phyloP scores from a whole-genome alignment of 345 rosid species.

The Linum tenue region DNA sequence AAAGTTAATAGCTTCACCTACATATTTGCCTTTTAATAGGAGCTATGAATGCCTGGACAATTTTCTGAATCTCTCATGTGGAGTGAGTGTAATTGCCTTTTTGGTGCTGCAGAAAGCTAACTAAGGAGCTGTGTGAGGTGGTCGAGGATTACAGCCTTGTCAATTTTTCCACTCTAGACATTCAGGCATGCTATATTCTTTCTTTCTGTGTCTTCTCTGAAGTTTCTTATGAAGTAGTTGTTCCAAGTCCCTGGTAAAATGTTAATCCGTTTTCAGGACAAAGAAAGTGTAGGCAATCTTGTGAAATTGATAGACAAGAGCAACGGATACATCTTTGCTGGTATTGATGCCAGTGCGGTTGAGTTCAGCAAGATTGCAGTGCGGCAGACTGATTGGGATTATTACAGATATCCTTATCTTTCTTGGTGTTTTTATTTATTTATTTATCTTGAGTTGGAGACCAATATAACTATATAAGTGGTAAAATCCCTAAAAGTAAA shows the following conservation, averaged over 20 bases:
- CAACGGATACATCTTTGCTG: conserved; percentile 81
- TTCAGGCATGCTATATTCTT: conserved; percentile 45
- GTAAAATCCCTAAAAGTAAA: no score
- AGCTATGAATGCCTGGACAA: neutral
- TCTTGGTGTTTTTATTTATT: neutral
- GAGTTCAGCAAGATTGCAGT: conserved; percentile 90
- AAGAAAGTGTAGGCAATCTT: conserved; percentile 72
- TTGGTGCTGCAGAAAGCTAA: conserved; percentile 57
- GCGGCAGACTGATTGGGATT: conserved; percentile 74
- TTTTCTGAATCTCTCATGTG: neutral
- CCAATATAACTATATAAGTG: no score
- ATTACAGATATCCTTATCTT: conserved; percentile 9
- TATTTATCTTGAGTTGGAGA: neutral
- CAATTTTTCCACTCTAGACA: conserved; percentile 68
- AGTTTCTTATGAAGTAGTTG: conserved; percentile 2
- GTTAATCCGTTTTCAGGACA: conserved; percentile 43
- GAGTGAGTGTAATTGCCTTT: neutral
- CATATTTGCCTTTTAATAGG: neutral
- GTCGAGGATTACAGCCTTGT: conserved; percentile 64
- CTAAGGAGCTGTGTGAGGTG: conserved; percentile 63
- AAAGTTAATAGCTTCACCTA: neutral
- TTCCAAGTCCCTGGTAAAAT: conserved; percentile 1
- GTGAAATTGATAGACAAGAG: conserved; percentile 76
- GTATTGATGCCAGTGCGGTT: conserved; percentile 70
- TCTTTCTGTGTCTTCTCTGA: conserved; percentile 2